Conservation (phyloP, 129 eudicot genomes). For the Tagetes erecta region DNA sequence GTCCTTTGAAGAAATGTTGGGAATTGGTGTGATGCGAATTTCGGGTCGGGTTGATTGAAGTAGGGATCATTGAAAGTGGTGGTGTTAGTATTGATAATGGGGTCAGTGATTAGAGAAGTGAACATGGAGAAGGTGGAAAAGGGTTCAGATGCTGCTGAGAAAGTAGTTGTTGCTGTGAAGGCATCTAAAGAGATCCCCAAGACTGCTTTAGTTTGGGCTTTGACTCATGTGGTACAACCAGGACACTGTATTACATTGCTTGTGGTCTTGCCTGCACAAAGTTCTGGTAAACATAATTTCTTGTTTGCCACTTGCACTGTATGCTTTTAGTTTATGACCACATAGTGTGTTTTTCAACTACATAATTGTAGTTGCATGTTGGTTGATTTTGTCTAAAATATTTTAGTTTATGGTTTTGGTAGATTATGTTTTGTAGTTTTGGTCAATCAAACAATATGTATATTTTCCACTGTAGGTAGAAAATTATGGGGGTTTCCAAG, state of each 20-base stretch:
- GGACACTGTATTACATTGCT: slow-evolving; percentile 92
- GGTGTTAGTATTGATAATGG: neutral
- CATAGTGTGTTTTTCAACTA: neutral
- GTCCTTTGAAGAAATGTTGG: neutral
- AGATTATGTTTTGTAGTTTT: neutral
- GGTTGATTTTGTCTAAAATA: neutral
- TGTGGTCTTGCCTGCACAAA: slow-evolving; percentile 75
- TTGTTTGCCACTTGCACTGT: neutral
- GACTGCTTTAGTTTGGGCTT: slow-evolving; percentile 90
- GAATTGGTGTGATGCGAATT: neutral
- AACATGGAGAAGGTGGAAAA: slow-evolving; percentile 60
- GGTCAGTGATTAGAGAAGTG: slow-evolving; percentile 54
- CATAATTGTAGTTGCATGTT: neutral
- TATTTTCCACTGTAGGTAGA: slow-evolving; percentile 50
- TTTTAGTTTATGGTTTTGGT: neutral
- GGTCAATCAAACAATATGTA: slow-evolving; percentile 1
- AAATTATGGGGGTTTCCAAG: slow-evolving; percentile 89
- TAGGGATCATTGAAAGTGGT: slow-evolving; percentile 15
- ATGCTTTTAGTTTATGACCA: slow-evolving; percentile 6
- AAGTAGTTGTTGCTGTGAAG: slow-evolving; percentile 92
- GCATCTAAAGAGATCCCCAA: slow-evolving; percentile 92
- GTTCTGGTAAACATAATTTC: slow-evolving; percentile 52
- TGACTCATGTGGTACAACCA: slow-evolving; percentile 98
- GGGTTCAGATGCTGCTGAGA: slow-evolving; percentile 61
- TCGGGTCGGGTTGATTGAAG: slow-evolving; percentile 19